Conservation (phyloP, 148 eudicot species). For the Fagopyrum tataricum region DNA sequence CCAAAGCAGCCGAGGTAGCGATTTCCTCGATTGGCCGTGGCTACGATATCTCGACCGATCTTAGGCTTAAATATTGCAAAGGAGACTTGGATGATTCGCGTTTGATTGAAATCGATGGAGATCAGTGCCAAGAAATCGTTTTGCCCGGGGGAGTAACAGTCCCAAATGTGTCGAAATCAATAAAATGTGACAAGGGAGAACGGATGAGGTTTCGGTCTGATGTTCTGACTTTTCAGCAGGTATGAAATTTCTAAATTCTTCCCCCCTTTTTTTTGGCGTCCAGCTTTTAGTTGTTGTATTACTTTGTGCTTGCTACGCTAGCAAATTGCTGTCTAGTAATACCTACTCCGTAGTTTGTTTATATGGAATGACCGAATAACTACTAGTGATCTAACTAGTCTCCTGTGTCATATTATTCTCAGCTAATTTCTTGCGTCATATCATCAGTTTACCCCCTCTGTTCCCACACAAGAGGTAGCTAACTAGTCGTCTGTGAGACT, state of each 20-base stretch:
- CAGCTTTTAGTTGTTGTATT: not conserved
- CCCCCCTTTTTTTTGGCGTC: not conserved
- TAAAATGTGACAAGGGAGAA: conserved; percentile 94
- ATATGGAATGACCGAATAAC: not conserved
- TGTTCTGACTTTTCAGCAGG: conserved; percentile 93
- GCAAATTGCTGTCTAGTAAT: not conserved
- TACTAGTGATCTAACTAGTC: too few relatives aligned
- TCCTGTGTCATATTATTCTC: not conserved
- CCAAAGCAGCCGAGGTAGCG: conserved; percentile 76
- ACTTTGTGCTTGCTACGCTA: not conserved
- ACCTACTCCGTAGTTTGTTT: not conserved
- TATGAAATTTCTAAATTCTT: conserved; percentile 15
- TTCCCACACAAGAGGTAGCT: too few relatives aligned
- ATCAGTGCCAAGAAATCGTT: conserved; percentile 54
- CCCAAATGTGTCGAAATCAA: conserved; percentile 55
- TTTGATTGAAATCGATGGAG: conserved; percentile 76
- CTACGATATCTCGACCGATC: conserved; percentile 68
- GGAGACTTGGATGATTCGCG: conserved; percentile 44
- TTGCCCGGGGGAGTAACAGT: conserved; percentile 74
- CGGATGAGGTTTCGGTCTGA: conserved; percentile 86
- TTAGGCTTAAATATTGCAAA: conserved; percentile 82
- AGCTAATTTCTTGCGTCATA: not conserved
- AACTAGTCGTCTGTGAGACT: too few relatives aligned
- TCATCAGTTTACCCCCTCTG: too few relatives aligned
- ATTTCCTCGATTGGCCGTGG: conserved; percentile 82